Percentiles rank a stretch among this genome's conserved stretches.
phyloP scores from a whole-genome alignment of 192 early-diverging fungal species.

The Coemansia sp. region DNA sequence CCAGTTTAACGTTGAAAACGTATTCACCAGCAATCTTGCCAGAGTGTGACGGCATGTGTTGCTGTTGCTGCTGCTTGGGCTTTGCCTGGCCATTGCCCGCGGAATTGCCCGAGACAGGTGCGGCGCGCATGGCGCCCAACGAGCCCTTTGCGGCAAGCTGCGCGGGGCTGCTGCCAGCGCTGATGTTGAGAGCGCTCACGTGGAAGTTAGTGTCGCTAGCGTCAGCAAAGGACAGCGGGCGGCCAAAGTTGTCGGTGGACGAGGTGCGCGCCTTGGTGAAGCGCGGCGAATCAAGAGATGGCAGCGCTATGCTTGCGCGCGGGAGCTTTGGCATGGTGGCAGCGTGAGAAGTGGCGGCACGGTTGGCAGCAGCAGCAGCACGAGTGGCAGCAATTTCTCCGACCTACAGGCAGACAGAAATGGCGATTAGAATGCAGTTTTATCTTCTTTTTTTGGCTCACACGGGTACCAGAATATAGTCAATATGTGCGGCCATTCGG shows the following conservation, averaged over 20 bases:
- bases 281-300: conserved; percentile 25
- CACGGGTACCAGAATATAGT: conserved; percentile 2
- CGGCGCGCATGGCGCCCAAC: conserved; percentile 14
- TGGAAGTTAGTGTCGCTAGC: neutral
- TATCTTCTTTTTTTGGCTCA: neutral
- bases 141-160: conserved; percentile 36
- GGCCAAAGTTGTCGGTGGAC: conserved; percentile 22
- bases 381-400: conserved; percentile 4
- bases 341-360: conserved; percentile 10
- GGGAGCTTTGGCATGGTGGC: conserved; percentile 11
- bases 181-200: conserved; percentile 2
- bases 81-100: conserved; percentile 7
- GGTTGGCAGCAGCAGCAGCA: neutral
- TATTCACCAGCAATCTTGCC: conserved; percentile 26
- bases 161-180: conserved; percentile 10
- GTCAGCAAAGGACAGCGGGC: conserved; percentile 24
- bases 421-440: neutral
- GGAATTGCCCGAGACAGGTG: neutral
- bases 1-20: conserved; percentile 27
- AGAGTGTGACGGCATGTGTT: conserved; percentile 22
- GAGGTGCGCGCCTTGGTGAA: conserved; percentile 26
- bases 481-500: neutral
- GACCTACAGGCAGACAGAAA: neutral
- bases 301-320: conserved; percentile 33
- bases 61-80: conserved; percentile 5